Conservation (phyloP, 257 asterid species). For the Fraxinus americana region DNA sequence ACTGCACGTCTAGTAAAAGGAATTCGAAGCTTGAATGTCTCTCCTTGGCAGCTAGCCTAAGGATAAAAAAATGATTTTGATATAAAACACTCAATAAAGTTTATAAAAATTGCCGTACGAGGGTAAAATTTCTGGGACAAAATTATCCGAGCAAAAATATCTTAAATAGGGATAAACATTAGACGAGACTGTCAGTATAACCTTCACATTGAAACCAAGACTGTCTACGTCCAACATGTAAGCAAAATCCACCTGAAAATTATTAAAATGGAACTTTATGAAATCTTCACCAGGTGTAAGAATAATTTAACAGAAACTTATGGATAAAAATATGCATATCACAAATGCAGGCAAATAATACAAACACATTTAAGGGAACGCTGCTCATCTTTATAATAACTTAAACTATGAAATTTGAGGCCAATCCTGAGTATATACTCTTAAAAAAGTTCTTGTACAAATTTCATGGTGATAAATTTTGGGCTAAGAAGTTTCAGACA, state of each 20-base stretch:
- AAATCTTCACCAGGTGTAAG: neutral
- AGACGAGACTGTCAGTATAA: conserved; percentile 26
- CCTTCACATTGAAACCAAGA: conserved; percentile 93
- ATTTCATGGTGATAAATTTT: neutral
- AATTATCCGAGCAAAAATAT: conserved; percentile 1
- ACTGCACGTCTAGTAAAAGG: conserved; percentile 84
- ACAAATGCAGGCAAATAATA: neutral
- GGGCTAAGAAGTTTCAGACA: neutral
- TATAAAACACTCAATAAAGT: conserved; percentile 6
- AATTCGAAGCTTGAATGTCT: conserved; percentile 78
- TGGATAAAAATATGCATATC: neutral
- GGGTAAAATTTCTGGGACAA: neutral
- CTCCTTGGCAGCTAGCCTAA: conserved; percentile 79
- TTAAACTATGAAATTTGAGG: neutral
- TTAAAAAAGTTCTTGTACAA: neutral
- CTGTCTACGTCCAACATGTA: conserved; percentile 87
- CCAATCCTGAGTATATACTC: conserved; percentile 8
- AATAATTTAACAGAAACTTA: neutral
- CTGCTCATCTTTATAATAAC: neutral
- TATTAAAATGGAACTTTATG: neutral
- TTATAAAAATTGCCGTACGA: neutral
- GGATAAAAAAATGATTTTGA: conserved; percentile 2
- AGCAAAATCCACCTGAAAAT: conserved; percentile 77
- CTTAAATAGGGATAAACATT: conserved; percentile 8
- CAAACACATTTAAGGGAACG: neutral